These are phyloP conservation scores for Petasospora fabianii DNA, from an alignment of 1,139 yeast species.

Conservation along the genomic window DNA sequence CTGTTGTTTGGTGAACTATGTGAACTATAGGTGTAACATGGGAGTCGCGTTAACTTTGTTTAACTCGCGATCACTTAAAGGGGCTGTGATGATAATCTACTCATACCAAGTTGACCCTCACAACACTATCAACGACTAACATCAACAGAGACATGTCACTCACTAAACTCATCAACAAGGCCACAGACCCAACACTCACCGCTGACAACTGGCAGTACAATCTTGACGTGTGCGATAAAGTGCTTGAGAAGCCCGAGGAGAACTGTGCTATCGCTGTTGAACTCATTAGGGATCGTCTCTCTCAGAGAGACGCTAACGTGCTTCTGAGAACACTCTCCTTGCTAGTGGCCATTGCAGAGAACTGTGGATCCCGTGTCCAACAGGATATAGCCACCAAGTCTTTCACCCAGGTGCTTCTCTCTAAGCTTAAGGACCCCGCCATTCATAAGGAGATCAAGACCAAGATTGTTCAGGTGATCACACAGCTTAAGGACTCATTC, in stretches of 20 bases:
- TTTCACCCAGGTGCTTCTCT: conserved; percentile 57
- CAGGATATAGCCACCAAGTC: conserved; percentile 73
- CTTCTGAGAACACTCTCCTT: conserved; percentile 70
- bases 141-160: conserved; percentile 5
- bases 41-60: too few relatives aligned
- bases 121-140: not conserved
- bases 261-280: conserved; percentile 32
- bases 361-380: conserved; percentile 86
- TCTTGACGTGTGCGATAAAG: conserved; percentile 78
- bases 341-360: conserved; percentile 77
- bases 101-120: not conserved
- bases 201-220: conserved; percentile 84
- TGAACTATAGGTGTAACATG: too few relatives aligned
- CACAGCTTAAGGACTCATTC: conserved; percentile 57
- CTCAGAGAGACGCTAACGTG: conserved; percentile 70
- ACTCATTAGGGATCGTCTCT: conserved; percentile 47
- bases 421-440: conserved; percentile 50
- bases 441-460: conserved; percentile 68
- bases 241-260: conserved; percentile 68
- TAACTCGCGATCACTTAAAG: too few relatives aligned
- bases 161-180: conserved; percentile 36
- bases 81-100: not conserved
- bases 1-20: not conserved
- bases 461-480: conserved; percentile 63
- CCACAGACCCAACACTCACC: conserved; percentile 83